Evolutionary conservation across 169 alveolate species (phyloP).

Genomic region (Miamiensis avidus): DNA sequence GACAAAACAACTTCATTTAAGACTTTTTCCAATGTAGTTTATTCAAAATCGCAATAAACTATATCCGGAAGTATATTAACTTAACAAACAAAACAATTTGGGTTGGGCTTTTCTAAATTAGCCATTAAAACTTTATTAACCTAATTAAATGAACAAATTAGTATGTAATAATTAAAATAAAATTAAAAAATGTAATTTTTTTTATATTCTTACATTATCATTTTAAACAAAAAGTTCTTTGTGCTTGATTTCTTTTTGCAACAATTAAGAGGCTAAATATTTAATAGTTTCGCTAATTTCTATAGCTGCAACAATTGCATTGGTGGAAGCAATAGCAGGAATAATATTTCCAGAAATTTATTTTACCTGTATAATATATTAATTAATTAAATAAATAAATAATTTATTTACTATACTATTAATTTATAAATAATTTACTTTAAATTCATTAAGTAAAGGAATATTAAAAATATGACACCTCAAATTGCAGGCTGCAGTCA

Average conservation of each 20-base stretch:
- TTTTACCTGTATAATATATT: conserved; percentile 55
- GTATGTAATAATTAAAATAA: no score
- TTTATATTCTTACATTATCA: conserved; percentile 7
- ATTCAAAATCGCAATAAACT: conserved; percentile 25
- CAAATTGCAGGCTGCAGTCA: conserved; percentile 90
- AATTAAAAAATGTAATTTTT: no score
- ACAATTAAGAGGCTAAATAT: conserved; percentile 21
- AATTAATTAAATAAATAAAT: no score
- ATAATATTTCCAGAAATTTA: conserved; percentile 97
- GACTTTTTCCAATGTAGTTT: conserved; percentile 4
- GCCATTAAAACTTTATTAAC: conserved; percentile 4
- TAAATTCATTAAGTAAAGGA: conserved; percentile 71
- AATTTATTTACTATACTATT: no score
- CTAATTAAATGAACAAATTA: neutral
- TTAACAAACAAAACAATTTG: conserved; percentile 36
- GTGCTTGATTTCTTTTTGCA: conserved; percentile 10
- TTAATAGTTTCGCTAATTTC: conserved; percentile 88
- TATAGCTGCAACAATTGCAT: conserved; percentile 93
- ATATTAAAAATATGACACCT: conserved; percentile 92
- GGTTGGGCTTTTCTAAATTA: conserved; percentile 22
- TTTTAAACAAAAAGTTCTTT: conserved; percentile 31
- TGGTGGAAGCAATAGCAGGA: conserved; percentile 97
- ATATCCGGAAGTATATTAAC: conserved; percentile 9
- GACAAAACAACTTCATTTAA: neutral
- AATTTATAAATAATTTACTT: conserved; percentile 1